These are phyloP conservation scores for Ampelocalamus luodianensis DNA, from an alignment of 176 grass and related monocot genomes.

Conservation along the genomic window DNA sequence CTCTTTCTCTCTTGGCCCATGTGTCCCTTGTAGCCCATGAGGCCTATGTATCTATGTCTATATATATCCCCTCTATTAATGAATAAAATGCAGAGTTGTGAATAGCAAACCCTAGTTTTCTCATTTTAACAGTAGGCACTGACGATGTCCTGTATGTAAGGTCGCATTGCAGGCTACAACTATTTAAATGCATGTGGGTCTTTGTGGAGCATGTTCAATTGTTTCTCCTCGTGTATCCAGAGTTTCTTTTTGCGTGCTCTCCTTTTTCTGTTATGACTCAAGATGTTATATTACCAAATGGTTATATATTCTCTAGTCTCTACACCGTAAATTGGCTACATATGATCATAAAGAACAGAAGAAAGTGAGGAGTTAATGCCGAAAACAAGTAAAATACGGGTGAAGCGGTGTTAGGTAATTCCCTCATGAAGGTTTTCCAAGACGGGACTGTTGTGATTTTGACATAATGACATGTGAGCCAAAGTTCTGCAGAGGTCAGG, in stretches of 20 bases:
- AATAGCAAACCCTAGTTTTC: too few species aligned
- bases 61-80: too few species aligned
- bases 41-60: too few species aligned
- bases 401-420: constrained; percentile 17
- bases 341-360: not conserved
- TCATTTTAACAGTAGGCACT: too few species aligned
- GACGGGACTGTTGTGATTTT: constrained; percentile 22
- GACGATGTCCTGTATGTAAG: not conserved
- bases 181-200: not conserved
- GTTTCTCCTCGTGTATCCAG: not conserved
- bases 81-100: too few species aligned
- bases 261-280: too few species aligned
- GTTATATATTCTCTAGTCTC: too few species aligned
- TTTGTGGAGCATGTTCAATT: not conserved
- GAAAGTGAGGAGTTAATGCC: not conserved
- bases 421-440: constrained; percentile 36
- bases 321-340: not conserved
- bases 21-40: too few species aligned
- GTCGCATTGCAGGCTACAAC: not conserved
- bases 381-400: not conserved
- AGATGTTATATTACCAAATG: too few species aligned
- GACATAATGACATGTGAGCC: not conserved
- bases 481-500: constrained; percentile 29
- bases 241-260: too few species aligned
- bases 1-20: too few species aligned